phyloP scores from a whole-genome alignment of 1,139 yeast genomes.

The Nakaseomyces nivariensis region DNA sequence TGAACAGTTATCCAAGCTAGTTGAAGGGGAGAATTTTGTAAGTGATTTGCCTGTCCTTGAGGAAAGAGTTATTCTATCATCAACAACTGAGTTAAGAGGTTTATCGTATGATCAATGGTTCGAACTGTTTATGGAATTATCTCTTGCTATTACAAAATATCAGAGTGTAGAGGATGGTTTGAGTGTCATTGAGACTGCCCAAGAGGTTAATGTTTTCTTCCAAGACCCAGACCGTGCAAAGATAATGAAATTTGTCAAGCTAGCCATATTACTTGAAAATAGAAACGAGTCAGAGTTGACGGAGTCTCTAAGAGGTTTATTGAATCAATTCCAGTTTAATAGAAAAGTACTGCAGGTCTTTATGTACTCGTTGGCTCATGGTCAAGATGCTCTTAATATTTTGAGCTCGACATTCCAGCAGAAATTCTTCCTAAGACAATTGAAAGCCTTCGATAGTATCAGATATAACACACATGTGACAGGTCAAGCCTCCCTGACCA shows the following conservation, averaged over 20 bases:
- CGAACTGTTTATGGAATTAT: slow-evolving; percentile 66
- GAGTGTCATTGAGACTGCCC: slow-evolving; percentile 63
- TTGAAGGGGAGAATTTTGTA: slow-evolving; percentile 46
- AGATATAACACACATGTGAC: slow-evolving; percentile 43
- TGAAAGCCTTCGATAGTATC: slow-evolving; percentile 77
- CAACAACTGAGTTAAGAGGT: slow-evolving; percentile 55
- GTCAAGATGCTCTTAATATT: slow-evolving; percentile 50
- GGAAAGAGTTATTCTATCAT: slow-evolving; percentile 34
- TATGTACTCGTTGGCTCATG: slow-evolving; percentile 39
- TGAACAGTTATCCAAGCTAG: slow-evolving; percentile 54
- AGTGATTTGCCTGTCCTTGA: slow-evolving; percentile 30
- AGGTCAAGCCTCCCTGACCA: slow-evolving; percentile 71
- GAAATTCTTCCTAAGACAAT: slow-evolving; percentile 77
- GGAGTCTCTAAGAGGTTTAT: slow-evolving; percentile 49
- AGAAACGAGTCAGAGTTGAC: slow-evolving; percentile 45
- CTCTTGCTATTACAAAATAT: slow-evolving; percentile 52
- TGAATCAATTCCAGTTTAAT: slow-evolving; percentile 65
- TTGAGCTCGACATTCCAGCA: slow-evolving; percentile 77
- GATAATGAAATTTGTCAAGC: slow-evolving; percentile 50
- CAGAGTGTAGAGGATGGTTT: slow-evolving; percentile 62
- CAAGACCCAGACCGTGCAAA: slow-evolving; percentile 49
- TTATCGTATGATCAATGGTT: slow-evolving; percentile 76
- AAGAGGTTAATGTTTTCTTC: slow-evolving; percentile 64
- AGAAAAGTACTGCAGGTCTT: slow-evolving; percentile 60
- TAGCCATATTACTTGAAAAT: slow-evolving; percentile 53